phyloP scores from a whole-genome alignment of 2,329 filamentous ascomycete genomes.

The Cladosporium sp. region DNA sequence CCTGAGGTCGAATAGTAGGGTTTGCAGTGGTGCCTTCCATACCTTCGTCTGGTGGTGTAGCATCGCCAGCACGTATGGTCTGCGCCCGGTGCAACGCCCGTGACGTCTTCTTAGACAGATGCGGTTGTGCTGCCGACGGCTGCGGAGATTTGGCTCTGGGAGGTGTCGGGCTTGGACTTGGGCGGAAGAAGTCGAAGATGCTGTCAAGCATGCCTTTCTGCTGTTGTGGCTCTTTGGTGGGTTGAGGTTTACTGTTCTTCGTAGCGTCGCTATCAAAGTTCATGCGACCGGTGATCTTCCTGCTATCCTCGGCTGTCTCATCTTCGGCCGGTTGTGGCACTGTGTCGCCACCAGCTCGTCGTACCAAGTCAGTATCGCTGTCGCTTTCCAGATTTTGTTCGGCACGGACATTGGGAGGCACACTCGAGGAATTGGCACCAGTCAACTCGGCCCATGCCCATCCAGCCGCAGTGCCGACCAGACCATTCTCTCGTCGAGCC shows the following conservation, averaged over 20 bases:
- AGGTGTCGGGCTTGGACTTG: constrained; percentile 34
- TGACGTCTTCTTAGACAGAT: constrained; percentile 26
- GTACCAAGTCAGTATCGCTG: constrained; percentile 24
- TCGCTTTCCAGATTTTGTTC: constrained; percentile 22
- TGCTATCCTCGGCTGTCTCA: constrained; percentile 59
- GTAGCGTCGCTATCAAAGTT: constrained; percentile 38
- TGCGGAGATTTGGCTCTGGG: constrained; percentile 56
- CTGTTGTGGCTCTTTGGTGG: constrained; percentile 26
- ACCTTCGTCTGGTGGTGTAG: constrained; percentile 25
- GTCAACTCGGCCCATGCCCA: constrained; percentile 95
- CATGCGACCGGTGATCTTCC: constrained; percentile 20
- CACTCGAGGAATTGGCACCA: constrained; percentile 58
- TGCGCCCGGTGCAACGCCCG: constrained; percentile 57
- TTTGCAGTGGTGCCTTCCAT: constrained; percentile 23
- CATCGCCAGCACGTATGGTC: constrained; percentile 53
- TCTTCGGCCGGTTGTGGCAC: constrained; percentile 68
- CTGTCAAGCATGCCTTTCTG: constrained; percentile 41
- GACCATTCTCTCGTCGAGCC: constrained; percentile 80
- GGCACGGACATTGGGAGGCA: constrained; percentile 29
- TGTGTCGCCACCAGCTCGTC: constrained; percentile 25
- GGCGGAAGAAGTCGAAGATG: constrained; percentile 71
- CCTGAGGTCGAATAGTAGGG: constrained; percentile 26
- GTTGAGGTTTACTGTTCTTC: constrained; percentile 31
- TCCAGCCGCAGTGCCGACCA: constrained; percentile 87
- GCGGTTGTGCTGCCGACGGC: constrained; percentile 12